A percentile compares a stretch with the other conserved stretches of the same genome.
These are phyloP conservation scores for Exophiala xenobiotica DNA, from an alignment of 2,329 filamentous ascomycete genomes.

Conservation along the genomic window DNA sequence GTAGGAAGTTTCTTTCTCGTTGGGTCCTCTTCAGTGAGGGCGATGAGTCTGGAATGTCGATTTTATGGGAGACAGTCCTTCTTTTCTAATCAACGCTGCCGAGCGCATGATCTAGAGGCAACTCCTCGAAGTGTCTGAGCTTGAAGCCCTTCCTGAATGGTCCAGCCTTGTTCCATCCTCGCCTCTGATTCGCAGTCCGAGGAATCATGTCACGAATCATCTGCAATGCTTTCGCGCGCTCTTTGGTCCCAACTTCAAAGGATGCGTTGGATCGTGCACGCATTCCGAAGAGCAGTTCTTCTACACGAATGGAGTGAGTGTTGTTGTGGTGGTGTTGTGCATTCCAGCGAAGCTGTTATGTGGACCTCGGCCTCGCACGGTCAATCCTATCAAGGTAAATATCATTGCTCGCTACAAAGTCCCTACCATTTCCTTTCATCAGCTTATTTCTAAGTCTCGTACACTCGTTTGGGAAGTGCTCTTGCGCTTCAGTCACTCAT, in stretches of 20 bases:
- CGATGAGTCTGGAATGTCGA: conserved; percentile 71
- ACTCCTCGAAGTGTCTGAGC: neutral
- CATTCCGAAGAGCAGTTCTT: conserved; percentile 13
- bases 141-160: neutral
- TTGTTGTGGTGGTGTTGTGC: conserved; percentile 24
- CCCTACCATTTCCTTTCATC: conserved; percentile 12
- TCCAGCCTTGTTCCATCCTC: neutral
- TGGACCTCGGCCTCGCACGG: conserved; percentile 17
- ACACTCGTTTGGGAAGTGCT: conserved; percentile 25
- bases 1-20: conserved; percentile 70
- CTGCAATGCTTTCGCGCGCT: neutral
- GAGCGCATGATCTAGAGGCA: neutral
- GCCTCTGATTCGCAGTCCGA: neutral
- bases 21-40: conserved; percentile 69
- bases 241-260: conserved; percentile 5
- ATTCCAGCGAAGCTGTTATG: conserved; percentile 24
- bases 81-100: neutral
- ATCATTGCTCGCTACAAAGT: conserved; percentile 18
- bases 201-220: conserved; percentile 3
- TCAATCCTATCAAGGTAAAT: conserved; percentile 21
- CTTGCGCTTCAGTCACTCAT: conserved; percentile 21
- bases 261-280: conserved; percentile 21
- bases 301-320: conserved; percentile 6
- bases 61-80: conserved; percentile 59
- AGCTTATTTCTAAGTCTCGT: conserved; percentile 19